Conservation (phyloP, 441 rosid species). For the Populus trichocarpa region DNA sequence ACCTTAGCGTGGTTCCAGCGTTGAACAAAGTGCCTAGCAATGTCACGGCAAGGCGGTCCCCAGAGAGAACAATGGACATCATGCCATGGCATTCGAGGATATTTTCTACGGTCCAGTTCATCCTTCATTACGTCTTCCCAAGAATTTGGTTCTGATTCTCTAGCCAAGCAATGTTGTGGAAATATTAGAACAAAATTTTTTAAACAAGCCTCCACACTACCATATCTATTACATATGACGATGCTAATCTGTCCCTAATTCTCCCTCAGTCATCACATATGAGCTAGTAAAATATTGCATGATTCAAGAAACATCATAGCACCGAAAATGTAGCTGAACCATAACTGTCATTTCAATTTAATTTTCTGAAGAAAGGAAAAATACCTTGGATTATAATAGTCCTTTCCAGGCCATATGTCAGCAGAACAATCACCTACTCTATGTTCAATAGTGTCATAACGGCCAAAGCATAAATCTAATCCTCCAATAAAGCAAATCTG, state of each 20-base stretch:
- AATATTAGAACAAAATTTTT: conserved; percentile 5
- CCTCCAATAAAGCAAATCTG: conserved; percentile 96
- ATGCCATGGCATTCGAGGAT: conserved; percentile 99
- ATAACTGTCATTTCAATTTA: not conserved
- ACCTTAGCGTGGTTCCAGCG: conserved; percentile 99
- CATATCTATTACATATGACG: not conserved
- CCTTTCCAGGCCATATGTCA: conserved; percentile 92
- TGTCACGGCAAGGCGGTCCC: conserved; percentile 99
- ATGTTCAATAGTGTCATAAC: conserved; percentile 86
- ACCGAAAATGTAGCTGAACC: not conserved
- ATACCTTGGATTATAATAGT: conserved; percentile 96
- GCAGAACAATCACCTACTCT: conserved; percentile 83
- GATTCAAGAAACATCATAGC: not conserved
- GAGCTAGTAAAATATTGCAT: not conserved
- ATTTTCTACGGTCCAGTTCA: conserved; percentile 77
- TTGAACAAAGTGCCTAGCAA: conserved; percentile 96
- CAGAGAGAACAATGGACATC: conserved; percentile 96
- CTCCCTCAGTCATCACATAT: not conserved
- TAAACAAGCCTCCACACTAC: not conserved
- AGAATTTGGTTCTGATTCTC: conserved; percentile 99
- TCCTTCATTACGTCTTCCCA: conserved; percentile 97
- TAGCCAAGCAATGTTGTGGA: conserved; percentile 25
- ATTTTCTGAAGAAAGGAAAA: conserved; percentile 9
- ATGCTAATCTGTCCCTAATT: not conserved
- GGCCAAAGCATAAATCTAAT: conserved; percentile 97